phyloP scores from a whole-genome alignment of 306 rosid genomes.

The Quercus ilex region DNA sequence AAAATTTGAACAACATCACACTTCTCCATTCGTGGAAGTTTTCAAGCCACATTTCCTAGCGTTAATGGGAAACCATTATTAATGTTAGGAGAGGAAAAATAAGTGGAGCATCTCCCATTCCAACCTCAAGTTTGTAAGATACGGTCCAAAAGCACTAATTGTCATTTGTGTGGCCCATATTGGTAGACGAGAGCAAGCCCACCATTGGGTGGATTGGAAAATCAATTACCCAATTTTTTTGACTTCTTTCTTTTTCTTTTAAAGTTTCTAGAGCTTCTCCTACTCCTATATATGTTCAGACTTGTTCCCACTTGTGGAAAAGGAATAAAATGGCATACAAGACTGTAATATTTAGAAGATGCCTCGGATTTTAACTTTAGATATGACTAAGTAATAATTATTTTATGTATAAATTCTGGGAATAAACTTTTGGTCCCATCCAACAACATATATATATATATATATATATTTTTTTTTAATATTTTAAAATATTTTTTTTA shows the following conservation, averaged over 20 bases:
- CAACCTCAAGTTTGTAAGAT: neutral
- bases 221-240: neutral
- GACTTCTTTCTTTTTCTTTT: neutral
- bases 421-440: too few relatives aligned
- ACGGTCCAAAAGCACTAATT: neutral
- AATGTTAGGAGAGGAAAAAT: neutral
- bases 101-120: neutral
- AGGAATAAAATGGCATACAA: neutral
- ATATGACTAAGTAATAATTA: too few relatives aligned
- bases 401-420: too few relatives aligned
- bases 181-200: neutral
- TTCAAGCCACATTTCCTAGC: neutral
- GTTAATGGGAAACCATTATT: neutral
- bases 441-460: too few relatives aligned
- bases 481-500: too few relatives aligned
- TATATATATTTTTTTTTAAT: rapidly evolving
- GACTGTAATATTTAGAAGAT: too few relatives aligned
- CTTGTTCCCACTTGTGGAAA: neutral
- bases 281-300: neutral
- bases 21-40: neutral
- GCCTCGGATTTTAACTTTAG: too few relatives aligned
- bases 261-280: neutral
- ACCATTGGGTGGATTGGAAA: neutral
- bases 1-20: too few relatives aligned
- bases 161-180: neutral